Evolutionary conservation across 257 asterid species (phyloP), one percentile per base, ranked within the genome.

Genomic region (Avicennia marina): DNA sequence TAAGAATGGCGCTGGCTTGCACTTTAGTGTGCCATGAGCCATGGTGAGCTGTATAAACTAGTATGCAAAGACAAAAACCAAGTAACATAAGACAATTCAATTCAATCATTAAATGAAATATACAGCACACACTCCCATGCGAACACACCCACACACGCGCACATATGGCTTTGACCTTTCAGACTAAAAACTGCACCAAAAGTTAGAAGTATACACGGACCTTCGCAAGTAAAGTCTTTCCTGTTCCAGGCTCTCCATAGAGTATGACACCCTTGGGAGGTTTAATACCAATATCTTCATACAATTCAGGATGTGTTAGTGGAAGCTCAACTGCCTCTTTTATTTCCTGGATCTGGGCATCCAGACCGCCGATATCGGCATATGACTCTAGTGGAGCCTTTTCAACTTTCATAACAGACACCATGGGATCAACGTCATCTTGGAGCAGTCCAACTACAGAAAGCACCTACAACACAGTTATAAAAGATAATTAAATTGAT

Each of bases 381-480:
- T 90, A 90, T 1, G 98, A 90, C 74, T 90, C 98, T 79, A 90
- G 47, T 1, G 98, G 98, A 62, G 98, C 96, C 77, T 90, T 90
- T 77, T 90, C 98, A 48, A 90, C 98, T 74, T 90, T 90, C 98
- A 87, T 90, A 13, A 90, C 96, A 10, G 98, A 90, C 27, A 90
- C 98, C 96, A 87, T 84, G 49, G 96, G 98, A 44, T 90, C 98
- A 8, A 87, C 96, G 2, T 87, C 98, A 67, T 90, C 96, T 72
- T 90, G 98, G 38, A 90, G 95, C 70, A 90, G 85, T 53, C 98
- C 96, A 51, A 87, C 95, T 53, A 90, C 98, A 54, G 98, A 90
- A 49, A 87, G 95, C 52, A 90, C 96, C 96, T 90, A 82, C 62
- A 75, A 6, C 26, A 17, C 18, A 19, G 27, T 2, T 10, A n/a